Evolutionary conservation across 495 filamentous ascomycete species (phyloP).

Genomic region (Aspergillus kassunensis): DNA sequence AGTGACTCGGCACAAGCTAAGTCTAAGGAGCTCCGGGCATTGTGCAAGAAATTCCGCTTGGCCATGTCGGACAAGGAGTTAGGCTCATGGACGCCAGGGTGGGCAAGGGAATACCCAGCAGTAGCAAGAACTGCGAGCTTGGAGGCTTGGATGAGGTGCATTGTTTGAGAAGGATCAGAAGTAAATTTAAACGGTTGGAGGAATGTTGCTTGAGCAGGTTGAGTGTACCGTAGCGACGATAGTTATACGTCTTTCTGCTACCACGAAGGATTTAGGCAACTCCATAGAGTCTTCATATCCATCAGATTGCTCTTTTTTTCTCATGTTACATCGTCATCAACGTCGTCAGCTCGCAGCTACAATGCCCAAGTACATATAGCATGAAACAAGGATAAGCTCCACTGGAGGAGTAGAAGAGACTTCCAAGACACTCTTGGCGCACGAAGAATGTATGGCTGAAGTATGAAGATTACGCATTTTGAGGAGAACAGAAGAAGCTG

Average conservation of each 20-base stretch:
- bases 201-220: not conserved
- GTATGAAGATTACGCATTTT: too few relatives aligned
- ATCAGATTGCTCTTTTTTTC: too few relatives aligned
- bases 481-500: too few relatives aligned
- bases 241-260: too few relatives aligned
- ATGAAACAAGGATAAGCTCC: not conserved
- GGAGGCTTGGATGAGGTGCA: slow-evolving; percentile 7
- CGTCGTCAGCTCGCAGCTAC: not conserved
- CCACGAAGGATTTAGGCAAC: too few relatives aligned
- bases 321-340: not conserved
- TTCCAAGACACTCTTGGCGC: not conserved
- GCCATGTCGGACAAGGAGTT: slow-evolving; percentile 10
- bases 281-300: too few relatives aligned
- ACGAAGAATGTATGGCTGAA: not conserved
- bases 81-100: slow-evolving; percentile 22
- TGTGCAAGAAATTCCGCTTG: slow-evolving; percentile 21
- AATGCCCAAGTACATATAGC: too few relatives aligned
- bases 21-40: slow-evolving; percentile 16
- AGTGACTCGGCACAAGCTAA: slow-evolving; percentile 16
- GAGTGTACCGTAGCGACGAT: too few relatives aligned
- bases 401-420: not conserved
- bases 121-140: slow-evolving; percentile 17
- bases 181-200: not conserved
- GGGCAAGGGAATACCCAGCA: slow-evolving; percentile 18
- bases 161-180: slow-evolving; percentile 4